Evolutionary conservation across 2,329 filamentous ascomycete genomes (phyloP), one percentile per base, ranked within the genome.

Genomic region (Cladosporium cucumerinum): DNA sequence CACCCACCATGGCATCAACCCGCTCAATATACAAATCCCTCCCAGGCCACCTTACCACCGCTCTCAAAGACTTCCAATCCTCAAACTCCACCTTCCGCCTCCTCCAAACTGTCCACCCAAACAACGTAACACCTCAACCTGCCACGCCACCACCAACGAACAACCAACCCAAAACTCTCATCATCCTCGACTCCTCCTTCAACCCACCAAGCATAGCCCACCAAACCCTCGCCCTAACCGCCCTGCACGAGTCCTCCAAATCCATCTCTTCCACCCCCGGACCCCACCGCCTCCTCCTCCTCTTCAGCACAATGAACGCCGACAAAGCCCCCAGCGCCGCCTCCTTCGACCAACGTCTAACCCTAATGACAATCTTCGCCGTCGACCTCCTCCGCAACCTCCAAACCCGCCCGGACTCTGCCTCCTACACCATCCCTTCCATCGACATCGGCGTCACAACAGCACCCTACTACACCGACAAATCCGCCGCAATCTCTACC

Each of bases 401-500:
- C 3, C 39, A 46, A 1, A 26, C 54, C 8, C 46, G 28, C 7
- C 16, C 61, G 2, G 30, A 49, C 48, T 18, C 59, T n/a, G 12
- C 23, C 25, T 7, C 14, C 55, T 26, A 58, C 36, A 14, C n/a
- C 51, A 18, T 28, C 14, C 26, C 43, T 0, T 69, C 78, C 2
- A 78, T 84, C 21, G 90, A 93, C 69, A 83, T 94, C 43, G 90
- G 83, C 1, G 82, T 95, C 1, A 92, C 89, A 0, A 89, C 84
- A 39, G 82, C 85, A 71, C 88, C 91, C 0, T 93, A 89, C 73
- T 95, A 94, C 71, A 86, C 86, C 65, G 87, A 89, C 72, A 94
- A 94, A 78, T 86, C 86, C 8, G 69, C 72, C 14, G 86, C 85
- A 1, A 86, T 93, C 30, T 72, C 75, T 10, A 5, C 23, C 34